Conservation (phyloP, 345 rosid genomes). For the Moricandia moricandioides region DNA sequence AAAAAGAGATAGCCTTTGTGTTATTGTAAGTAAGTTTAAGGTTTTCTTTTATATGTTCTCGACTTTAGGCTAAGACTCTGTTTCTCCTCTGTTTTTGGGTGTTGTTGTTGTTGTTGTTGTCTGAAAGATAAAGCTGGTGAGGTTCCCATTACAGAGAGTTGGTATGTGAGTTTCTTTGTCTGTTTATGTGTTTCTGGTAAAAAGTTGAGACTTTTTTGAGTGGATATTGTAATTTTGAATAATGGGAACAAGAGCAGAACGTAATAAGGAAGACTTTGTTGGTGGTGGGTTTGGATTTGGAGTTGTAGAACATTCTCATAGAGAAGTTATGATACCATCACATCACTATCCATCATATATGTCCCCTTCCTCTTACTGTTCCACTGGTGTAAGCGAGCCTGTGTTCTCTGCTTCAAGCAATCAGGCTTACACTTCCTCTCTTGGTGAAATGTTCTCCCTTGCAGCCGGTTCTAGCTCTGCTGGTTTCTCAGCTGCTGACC, state of each 20-base stretch:
- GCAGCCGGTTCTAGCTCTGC: constrained; percentile 41
- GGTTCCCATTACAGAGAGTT: constrained; percentile 2
- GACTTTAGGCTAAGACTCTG: constrained; percentile 22
- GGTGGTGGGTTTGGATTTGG: constrained; percentile 47
- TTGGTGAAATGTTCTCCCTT: constrained; percentile 34
- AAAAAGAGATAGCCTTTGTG: constrained; percentile 1
- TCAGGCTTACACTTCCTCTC: constrained; percentile 33
- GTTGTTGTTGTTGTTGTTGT: not conserved
- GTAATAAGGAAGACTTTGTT: constrained; percentile 27
- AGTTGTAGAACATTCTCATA: constrained; percentile 37
- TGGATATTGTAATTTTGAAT: constrained; percentile 4
- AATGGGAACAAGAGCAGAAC: constrained; percentile 32
- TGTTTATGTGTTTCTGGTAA: constrained; percentile 7
- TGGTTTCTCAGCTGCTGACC: constrained; percentile 36
- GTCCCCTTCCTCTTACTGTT: constrained; percentile 28
- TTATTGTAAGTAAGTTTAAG: not conserved
- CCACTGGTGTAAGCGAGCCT: constrained; percentile 42
- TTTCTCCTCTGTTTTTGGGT: constrained; percentile 19
- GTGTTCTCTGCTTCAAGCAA: constrained; percentile 45
- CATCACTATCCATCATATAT: constrained; percentile 28
- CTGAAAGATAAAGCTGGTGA: constrained; percentile 12
- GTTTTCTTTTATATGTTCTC: not conserved
- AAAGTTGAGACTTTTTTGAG: constrained; percentile 14
- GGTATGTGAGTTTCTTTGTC: not conserved
- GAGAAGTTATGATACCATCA: constrained; percentile 38